Conservation (phyloP, 768 basidiomycete species). For the Pholiota microspora region DNA sequence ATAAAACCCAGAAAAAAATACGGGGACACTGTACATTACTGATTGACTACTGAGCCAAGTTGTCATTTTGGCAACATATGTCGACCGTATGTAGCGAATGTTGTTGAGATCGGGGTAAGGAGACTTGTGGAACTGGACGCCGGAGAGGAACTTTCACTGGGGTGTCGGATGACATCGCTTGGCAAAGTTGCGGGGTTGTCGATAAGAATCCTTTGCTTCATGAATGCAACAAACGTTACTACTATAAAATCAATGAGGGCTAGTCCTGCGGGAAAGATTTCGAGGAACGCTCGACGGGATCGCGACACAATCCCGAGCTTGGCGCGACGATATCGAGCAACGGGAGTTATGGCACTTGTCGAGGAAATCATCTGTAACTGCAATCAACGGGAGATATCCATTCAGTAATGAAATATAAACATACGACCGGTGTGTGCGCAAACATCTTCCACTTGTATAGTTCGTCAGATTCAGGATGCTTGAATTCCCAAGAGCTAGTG, state of each 20-base stretch:
- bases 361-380: conserved; percentile 29
- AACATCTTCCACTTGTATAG: conserved; percentile 38
- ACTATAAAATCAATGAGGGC: conserved; percentile 30
- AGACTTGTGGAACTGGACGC: neutral
- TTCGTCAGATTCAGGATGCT: conserved; percentile 27
- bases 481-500: conserved; percentile 35
- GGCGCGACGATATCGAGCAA: conserved; percentile 33
- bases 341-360: conserved; percentile 22
- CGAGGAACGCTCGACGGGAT: conserved; percentile 31
- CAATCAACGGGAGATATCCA: neutral
- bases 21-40: no score
- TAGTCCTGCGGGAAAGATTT: conserved; percentile 31
- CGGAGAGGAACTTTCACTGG: neutral
- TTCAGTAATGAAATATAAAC: conserved; percentile 5
- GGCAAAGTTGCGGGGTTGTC: neutral
- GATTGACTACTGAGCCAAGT: no score
- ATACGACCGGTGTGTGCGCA: conserved; percentile 34
- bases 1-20: no score
- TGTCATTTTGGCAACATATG: neutral
- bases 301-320: conserved; percentile 36
- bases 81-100: neutral
- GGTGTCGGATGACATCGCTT: neutral
- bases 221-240: conserved; percentile 29
- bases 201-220: conserved; percentile 23
- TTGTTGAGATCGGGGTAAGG: neutral